Conservation (phyloP, 371 early-diverging fungal genomes). For the Mucor racemosus region DNA sequence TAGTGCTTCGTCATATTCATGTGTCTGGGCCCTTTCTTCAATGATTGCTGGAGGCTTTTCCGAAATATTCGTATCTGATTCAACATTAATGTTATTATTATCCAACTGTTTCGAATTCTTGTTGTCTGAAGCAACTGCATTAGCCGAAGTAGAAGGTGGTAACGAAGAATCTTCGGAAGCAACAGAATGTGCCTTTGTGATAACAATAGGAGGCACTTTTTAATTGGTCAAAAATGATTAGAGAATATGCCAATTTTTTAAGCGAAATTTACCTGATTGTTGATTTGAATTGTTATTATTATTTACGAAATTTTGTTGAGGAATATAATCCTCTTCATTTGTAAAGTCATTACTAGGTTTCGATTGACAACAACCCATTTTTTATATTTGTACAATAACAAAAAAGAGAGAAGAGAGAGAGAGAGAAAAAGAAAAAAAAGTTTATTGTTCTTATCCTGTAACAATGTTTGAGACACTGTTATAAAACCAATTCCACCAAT, state of each 20-base stretch:
- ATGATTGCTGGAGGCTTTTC: conserved; percentile 5
- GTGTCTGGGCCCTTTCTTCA: not conserved
- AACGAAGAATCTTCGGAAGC: conserved; percentile 1
- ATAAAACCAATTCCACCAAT: conserved; percentile 19
- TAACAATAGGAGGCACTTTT: conserved; percentile 14
- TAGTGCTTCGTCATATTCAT: conserved; percentile 9
- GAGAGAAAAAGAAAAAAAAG: not conserved
- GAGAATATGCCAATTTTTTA: not conserved
- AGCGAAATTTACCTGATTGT: not conserved
- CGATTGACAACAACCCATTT: conserved; percentile 14
- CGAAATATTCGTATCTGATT: not conserved
- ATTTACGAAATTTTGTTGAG: not conserved
- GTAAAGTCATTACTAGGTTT: not conserved
- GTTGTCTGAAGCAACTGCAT: not conserved
- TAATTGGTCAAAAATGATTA: not conserved
- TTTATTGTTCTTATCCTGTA: not conserved
- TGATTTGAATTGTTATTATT: not conserved
- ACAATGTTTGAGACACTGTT: not conserved
- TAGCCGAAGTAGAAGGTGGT: conserved; percentile 6
- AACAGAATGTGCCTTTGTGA: conserved; percentile 14
- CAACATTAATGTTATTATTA: not conserved
- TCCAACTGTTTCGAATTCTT: not conserved
- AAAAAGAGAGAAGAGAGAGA: not conserved
- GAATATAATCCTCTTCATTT: not conserved
- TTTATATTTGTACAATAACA: not conserved